Evolutionary conservation across 345 rosid genomes (phyloP).

Genomic region (Brassica carinata): DNA sequence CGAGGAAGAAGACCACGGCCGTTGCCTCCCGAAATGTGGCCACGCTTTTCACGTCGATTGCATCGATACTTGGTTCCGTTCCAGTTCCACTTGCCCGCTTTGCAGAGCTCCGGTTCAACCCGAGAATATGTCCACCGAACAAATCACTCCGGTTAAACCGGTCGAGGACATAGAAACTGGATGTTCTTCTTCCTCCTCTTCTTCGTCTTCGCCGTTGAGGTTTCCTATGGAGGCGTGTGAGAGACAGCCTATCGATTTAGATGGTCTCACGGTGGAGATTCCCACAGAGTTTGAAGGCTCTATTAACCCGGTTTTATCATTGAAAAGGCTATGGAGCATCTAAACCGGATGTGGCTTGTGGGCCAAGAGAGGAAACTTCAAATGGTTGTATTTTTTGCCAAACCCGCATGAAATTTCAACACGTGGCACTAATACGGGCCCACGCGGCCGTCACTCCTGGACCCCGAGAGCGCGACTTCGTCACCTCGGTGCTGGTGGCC

Average conservation of each 20-base stretch:
- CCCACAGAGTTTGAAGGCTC: conserved; percentile 29
- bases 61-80: conserved; percentile 81
- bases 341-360: not conserved
- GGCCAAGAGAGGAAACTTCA: not conserved
- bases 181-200: conserved; percentile 23
- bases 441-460: conserved; percentile 5
- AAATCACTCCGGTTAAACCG: conserved; percentile 5
- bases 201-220: conserved; percentile 24
- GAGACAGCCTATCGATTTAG: conserved; percentile 25
- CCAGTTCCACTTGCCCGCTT: conserved; percentile 77
- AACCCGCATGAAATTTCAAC: conserved; percentile 3
- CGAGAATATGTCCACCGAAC: conserved; percentile 5
- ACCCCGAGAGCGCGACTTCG: not conserved
- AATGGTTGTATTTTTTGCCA: not conserved
- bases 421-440: too few species aligned
- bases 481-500: not conserved
- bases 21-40: conserved; percentile 63
- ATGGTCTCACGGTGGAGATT: conserved; percentile 39
- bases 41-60: conserved; percentile 81
- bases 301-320: conserved; percentile 33
- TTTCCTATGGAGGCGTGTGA: conserved; percentile 39
- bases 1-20: conserved; percentile 63
- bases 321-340: conserved; percentile 44
- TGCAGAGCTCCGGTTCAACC: conserved; percentile 72
- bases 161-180: conserved; percentile 31